Evolutionary conservation across 2,329 filamentous ascomycete genomes (phyloP), one percentile per base, ranked within the genome.

Genomic region (Xylariaceae sp.): DNA sequence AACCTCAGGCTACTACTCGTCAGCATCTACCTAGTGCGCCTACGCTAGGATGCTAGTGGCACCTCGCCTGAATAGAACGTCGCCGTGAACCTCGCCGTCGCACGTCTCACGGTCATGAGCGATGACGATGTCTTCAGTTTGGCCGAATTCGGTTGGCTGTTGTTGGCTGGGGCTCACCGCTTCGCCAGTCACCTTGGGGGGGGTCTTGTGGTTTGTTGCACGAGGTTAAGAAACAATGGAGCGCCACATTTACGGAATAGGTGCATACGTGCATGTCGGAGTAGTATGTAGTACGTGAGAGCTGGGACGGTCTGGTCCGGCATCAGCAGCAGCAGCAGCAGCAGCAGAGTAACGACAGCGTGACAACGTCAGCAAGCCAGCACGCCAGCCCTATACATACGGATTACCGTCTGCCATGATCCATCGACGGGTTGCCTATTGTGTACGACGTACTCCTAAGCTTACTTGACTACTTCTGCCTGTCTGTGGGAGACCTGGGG

Each of bases 331-430:
- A n/a, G 44, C 44, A 47, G 23, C 23, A 13, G 23, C 56, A 49
- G 23, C 23, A n/a, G 44, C 44, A 47, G 23, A 30, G 23, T 30
- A 30, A 30, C 23, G 23, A 30, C 23, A 17, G 44, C 44, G 37
- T 42, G 37, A 42, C 37, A 42, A 45, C 42, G 42, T 23, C 48
- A 50, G 17, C 13, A 30, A 30, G 23, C 23, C 37, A 42, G 52
- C 10, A 18, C 62, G 62, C 17, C 52, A 64, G 62, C 62, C 61
- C 57, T 64, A 63, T 18, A 17, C 53, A 42, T 42, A 42, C 37
- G 37, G 8, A 9, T 42, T 13, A 10, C 37, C 11, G 11, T 42
- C 37, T 42, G 37, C 37, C 11, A 42, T 13, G 37, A 30, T 30
- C 23, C 23, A 30, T 30, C 23, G 23, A 30, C 23, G 23, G 23